Conservation (phyloP, 495 filamentous ascomycete genomes). For the Penicillium paxilli region DNA sequence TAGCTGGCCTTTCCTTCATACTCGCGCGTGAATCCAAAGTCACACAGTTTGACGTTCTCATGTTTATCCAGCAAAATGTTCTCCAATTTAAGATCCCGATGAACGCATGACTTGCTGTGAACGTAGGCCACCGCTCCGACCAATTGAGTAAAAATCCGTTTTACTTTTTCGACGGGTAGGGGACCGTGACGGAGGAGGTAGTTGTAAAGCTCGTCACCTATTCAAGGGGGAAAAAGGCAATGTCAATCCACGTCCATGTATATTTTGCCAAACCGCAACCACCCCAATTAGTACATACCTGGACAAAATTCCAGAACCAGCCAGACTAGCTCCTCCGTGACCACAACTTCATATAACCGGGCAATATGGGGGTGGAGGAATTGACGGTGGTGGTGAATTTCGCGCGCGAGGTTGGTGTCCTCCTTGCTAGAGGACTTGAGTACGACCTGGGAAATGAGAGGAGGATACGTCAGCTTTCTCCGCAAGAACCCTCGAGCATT, state of each 20-base stretch:
- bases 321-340: constrained; percentile 94
- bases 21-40: constrained; percentile 97
- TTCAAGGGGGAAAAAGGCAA: neutral
- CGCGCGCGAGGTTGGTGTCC: constrained; percentile 90
- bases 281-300: constrained; percentile 53
- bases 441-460: constrained; percentile 74
- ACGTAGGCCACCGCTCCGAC: constrained; percentile 96
- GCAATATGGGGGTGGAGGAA: constrained; percentile 98
- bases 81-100: constrained; percentile 94
- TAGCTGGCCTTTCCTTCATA: constrained; percentile 96
- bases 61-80: constrained; percentile 97
- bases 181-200: constrained; percentile 86
- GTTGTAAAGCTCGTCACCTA: constrained; percentile 96
- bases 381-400: constrained; percentile 98
- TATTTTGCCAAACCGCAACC: neutral
- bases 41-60: constrained; percentile 97
- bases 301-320: constrained; percentile 95
- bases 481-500: neutral
- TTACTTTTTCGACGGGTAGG: constrained; percentile 82
- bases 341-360: constrained; percentile 93
- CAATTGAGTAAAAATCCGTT: constrained; percentile 93
- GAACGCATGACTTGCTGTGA: constrained; percentile 92
- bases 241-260: constrained; percentile 2
- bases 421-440: constrained; percentile 97
- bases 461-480: constrained; percentile 2